A percentile compares a stretch with the other conserved stretches of the same genome.
phyloP scores from a whole-genome alignment of 257 asterid genomes.

The Echites panduratus region DNA sequence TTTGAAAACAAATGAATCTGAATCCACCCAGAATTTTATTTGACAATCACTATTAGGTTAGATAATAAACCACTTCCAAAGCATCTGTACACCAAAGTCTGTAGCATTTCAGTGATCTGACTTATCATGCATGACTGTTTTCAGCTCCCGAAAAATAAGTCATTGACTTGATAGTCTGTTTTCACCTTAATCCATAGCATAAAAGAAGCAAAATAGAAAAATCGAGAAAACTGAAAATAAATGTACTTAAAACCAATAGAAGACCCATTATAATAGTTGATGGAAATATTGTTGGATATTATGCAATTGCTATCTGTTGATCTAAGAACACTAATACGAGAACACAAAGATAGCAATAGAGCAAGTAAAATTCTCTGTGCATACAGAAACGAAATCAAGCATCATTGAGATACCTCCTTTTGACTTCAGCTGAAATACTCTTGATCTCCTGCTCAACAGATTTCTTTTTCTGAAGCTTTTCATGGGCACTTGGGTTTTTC shows the following conservation, averaged over 20 bases:
- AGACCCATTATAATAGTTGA: background rate
- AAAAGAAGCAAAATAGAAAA: background rate
- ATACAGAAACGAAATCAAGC: conserved; percentile 14
- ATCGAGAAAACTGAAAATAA: background rate
- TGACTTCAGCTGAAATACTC: conserved; percentile 35
- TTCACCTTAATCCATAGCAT: background rate
- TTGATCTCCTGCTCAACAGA: conserved; percentile 42
- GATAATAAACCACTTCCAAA: too few species aligned
- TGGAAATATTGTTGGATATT: too few species aligned
- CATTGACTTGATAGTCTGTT: too few species aligned
- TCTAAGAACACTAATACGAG: background rate
- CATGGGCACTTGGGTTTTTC: conserved; percentile 39
- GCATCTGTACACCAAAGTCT: background rate
- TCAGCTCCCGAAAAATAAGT: background rate
- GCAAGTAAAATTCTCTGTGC: conserved; percentile 4
- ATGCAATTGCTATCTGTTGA: background rate
- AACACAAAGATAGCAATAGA: background rate
- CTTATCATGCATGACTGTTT: background rate
- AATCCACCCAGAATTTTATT: background rate
- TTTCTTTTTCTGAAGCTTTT: conserved; percentile 35
- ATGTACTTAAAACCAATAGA: background rate
- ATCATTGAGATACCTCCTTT: conserved; percentile 39
- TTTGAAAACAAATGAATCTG: background rate
- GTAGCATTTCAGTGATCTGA: background rate
- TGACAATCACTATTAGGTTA: background rate